Percentiles rank a stretch among this genome's conserved stretches.
These are phyloP conservation scores for Graphilbum sp. DNA, from an alignment of 2,329 filamentous ascomycete species.

Conservation along the genomic window DNA sequence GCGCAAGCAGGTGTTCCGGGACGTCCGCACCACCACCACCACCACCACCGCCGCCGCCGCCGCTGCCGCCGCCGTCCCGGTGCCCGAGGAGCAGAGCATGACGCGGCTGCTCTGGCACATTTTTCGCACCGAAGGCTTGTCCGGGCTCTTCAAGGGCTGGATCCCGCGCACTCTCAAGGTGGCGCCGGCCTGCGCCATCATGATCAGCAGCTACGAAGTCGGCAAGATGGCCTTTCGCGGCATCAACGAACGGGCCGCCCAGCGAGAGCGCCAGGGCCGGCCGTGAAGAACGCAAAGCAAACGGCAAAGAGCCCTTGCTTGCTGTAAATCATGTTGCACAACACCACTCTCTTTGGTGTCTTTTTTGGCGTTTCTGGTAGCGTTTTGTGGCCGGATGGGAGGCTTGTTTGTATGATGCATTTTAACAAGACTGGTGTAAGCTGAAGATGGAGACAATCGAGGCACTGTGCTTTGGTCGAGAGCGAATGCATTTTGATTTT, in stretches of 20 bases:
- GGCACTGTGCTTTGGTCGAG: too few species aligned
- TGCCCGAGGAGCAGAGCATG: slow-evolving; percentile 66
- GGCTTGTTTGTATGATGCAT: too few species aligned
- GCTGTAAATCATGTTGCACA: too few species aligned
- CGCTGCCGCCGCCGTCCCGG: slow-evolving; percentile 19
- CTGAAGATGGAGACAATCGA: too few species aligned
- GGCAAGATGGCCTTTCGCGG: slow-evolving; percentile 75
- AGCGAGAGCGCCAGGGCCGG: slow-evolving; percentile 6
- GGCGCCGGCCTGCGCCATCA: slow-evolving; percentile 91
- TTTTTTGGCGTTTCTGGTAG: too few species aligned
- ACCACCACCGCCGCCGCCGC: slow-evolving; percentile 9
- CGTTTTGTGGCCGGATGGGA: too few species aligned
- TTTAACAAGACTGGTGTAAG: too few species aligned
- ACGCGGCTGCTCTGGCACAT: slow-evolving; percentile 78
- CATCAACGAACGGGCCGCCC: slow-evolving; percentile 42
- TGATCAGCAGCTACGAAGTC: slow-evolving; percentile 97
- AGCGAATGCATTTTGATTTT: too few species aligned
- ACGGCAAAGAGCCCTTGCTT: not conserved
- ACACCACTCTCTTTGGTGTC: too few species aligned
- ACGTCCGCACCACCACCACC: slow-evolving; percentile 20
- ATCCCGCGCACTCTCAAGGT: slow-evolving; percentile 85
- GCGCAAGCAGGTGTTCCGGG: slow-evolving; percentile 66
- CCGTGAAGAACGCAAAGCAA: not conserved
- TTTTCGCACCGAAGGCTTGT: slow-evolving; percentile 64
- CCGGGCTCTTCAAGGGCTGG: slow-evolving; percentile 82